Percentiles rank a stretch among this genome's conserved stretches.
Evolutionary conservation across 2,329 filamentous ascomycete species (phyloP).

Genomic region (Colletotrichum sp.): DNA sequence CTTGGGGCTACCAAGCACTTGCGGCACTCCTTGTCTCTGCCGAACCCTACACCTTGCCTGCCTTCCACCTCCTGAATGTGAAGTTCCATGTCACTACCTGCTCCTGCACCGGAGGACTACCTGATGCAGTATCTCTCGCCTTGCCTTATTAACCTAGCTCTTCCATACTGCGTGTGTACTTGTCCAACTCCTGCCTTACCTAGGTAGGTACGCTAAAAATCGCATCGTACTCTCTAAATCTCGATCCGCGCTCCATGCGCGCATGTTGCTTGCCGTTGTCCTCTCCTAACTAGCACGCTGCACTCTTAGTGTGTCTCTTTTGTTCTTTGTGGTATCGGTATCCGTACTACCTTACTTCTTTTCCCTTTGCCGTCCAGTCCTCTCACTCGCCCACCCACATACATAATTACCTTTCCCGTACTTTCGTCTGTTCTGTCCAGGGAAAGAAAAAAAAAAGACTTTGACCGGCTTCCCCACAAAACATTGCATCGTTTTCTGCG

Average conservation of each 20-base stretch:
- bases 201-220: conserved; percentile 5
- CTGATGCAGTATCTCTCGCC: conserved; percentile 14
- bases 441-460: background rate
- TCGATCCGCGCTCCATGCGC: conserved; percentile 17
- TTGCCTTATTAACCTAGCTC: background rate
- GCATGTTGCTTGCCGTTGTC: conserved; percentile 15
- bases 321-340: background rate
- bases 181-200: background rate
- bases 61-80: background rate
- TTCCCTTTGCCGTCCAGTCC: background rate
- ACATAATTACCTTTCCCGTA: background rate
- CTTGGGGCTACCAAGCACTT: background rate
- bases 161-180: background rate
- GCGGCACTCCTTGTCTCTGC: background rate
- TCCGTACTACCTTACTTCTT: background rate
- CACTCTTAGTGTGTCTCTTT: background rate
- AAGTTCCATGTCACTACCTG: background rate
- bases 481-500: conserved; percentile 16
- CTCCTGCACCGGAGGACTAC: background rate
- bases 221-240: conserved; percentile 12
- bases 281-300: background rate
- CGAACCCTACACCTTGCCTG: background rate
- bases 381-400: background rate
- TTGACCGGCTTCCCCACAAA: conserved; percentile 16
- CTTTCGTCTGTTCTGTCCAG: background rate